These are phyloP conservation scores for Pharnaceum exiguum DNA, from an alignment of 148 eudicot species.

Conservation along the genomic window DNA sequence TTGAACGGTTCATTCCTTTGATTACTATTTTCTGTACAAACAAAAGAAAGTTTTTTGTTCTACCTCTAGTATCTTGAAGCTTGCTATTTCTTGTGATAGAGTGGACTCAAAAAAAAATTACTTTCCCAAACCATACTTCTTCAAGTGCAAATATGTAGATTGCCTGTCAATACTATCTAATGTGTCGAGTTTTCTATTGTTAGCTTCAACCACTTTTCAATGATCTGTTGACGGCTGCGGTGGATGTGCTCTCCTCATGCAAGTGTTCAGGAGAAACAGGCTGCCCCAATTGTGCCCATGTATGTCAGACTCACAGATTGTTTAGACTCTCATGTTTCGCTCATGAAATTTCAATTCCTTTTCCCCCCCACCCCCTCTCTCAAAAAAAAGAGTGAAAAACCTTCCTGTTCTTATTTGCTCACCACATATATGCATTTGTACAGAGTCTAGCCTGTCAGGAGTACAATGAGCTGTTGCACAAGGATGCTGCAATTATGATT, in stretches of 20 bases:
- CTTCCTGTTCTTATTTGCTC: neutral
- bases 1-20: too few relatives aligned
- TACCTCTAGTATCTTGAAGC: too few relatives aligned
- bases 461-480: conserved; percentile 89
- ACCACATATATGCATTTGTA: conserved; percentile 6
- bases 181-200: conserved; percentile 3
- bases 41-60: too few relatives aligned
- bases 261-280: conserved; percentile 64
- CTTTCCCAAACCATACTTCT: neutral
- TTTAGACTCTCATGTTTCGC: neutral
- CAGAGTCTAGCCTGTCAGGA: conserved; percentile 77
- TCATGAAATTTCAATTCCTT: neutral
- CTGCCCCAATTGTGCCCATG: conserved; percentile 92
- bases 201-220: conserved; percentile 74
- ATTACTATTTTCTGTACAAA: too few relatives aligned
- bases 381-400: neutral
- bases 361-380: neutral
- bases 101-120: neutral
- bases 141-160: neutral
- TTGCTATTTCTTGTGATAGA: neutral
- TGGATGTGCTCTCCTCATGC: conserved; percentile 81
- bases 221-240: conserved; percentile 67
- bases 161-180: neutral
- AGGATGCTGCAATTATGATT: conserved; percentile 82
- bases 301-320: conserved; percentile 16